Evolutionary conservation across 2,329 filamentous ascomycete species (phyloP).

Genomic region (Rhynchosporium secalis): DNA sequence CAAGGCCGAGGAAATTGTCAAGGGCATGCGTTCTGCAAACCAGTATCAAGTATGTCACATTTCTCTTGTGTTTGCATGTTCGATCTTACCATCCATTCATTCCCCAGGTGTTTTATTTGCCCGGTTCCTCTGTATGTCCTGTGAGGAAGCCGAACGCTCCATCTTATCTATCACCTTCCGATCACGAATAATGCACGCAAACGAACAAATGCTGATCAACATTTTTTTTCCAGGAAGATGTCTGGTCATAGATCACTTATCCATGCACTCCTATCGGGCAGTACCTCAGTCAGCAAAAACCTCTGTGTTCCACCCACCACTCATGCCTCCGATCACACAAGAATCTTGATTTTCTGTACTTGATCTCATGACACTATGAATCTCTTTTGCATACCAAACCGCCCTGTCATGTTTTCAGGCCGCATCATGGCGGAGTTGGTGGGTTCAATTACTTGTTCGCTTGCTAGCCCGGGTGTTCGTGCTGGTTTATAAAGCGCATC

Average conservation of each 20-base stretch:
- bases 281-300: not conserved
- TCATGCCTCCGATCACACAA: not conserved
- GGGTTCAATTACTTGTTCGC: not conserved
- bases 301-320: not conserved
- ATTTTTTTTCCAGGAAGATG: conserved; percentile 16
- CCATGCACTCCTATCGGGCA: not conserved
- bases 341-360: not conserved
- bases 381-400: conserved; percentile 4
- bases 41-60: conserved; percentile 77
- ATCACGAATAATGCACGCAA: conserved; percentile 1
- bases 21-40: conserved; percentile 91
- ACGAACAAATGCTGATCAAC: conserved; percentile 16
- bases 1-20: conserved; percentile 95
- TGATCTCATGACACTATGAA: not conserved
- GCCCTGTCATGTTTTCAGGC: conserved; percentile 5
- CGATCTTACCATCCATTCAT: not conserved
- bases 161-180: not conserved
- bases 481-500: no score
- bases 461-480: not conserved
- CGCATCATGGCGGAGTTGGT: conserved; percentile 16
- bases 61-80: not conserved
- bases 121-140: conserved; percentile 12
- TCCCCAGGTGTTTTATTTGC: not conserved
- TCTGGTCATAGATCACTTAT: conserved; percentile 17
- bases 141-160: not conserved